Conservation (phyloP, 768 basidiomycete genomes). For the Calocera cornea region DNA sequence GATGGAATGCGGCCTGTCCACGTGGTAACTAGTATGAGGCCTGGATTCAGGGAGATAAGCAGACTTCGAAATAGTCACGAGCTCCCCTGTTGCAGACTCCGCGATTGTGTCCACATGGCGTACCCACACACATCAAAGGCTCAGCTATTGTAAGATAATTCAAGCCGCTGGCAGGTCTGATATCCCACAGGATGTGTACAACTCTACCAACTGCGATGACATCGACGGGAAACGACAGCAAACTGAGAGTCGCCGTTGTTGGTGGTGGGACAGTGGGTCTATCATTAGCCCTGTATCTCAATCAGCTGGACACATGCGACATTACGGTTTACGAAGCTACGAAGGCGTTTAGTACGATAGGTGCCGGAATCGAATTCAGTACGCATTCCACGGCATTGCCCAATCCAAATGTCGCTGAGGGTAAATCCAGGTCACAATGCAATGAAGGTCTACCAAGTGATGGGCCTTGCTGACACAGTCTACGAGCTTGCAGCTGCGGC, state of each 20-base stretch:
- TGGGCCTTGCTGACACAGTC: not conserved
- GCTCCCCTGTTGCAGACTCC: no score
- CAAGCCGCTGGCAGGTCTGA: not conserved
- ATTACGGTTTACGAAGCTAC: conserved; percentile 33
- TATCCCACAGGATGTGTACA: not conserved
- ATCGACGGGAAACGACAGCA: not conserved
- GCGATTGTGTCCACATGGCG: no score
- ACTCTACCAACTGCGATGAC: not conserved
- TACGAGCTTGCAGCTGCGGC: not conserved
- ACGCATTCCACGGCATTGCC: not conserved
- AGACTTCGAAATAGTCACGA: no score
- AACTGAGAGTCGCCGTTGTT: conserved; percentile 29
- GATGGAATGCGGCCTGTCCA: no score
- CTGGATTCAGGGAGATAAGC: no score
- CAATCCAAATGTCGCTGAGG: not conserved
- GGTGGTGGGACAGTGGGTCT: conserved; percentile 48
- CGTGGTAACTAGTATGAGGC: no score
- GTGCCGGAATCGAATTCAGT: not conserved
- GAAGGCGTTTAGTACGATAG: not conserved
- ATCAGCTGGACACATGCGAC: conserved; percentile 30
- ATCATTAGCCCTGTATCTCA: conserved; percentile 35
- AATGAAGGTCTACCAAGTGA: not conserved
- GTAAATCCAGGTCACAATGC: not conserved
- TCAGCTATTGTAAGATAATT: no score
- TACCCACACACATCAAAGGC: no score